phyloP scores from a whole-genome alignment of 768 basidiomycete genomes.

The Termitomyces sp. region DNA sequence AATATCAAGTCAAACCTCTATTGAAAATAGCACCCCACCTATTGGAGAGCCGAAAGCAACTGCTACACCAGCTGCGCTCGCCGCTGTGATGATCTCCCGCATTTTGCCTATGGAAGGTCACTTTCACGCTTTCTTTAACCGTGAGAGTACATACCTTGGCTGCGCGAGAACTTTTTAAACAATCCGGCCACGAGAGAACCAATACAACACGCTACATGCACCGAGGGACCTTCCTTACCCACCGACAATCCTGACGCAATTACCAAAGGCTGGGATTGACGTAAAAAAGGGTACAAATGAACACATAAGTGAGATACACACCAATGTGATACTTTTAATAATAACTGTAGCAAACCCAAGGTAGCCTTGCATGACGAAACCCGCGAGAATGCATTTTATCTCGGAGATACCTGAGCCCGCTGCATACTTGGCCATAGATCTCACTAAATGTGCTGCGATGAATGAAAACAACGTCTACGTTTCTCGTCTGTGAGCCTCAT shows the following conservation, averaged over 20 bases:
- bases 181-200: conserved; percentile 85
- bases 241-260: conserved; percentile 97
- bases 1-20: conserved; percentile 56
- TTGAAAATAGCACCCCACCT: conserved; percentile 95
- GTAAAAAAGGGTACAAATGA: background rate
- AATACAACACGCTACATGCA: conserved; percentile 94
- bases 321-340: conserved; percentile 92
- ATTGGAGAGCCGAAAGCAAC: conserved; percentile 99
- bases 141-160: conserved; percentile 59
- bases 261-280: conserved; percentile 71
- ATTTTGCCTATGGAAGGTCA: conserved; percentile 50
- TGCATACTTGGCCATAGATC: conserved; percentile 86
- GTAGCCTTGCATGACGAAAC: conserved; percentile 96
- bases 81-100: conserved; percentile 90
- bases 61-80: conserved; percentile 96
- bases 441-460: conserved; percentile 83
- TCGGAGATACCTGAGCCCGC: conserved; percentile 98
- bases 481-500: conserved; percentile 1
- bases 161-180: conserved; percentile 78
- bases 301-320: conserved; percentile 30
- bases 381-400: conserved; percentile 96
- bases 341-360: conserved; percentile 84
- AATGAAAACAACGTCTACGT: conserved; percentile 76
- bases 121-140: background rate
- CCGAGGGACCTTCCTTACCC: conserved; percentile 97